Evolutionary conservation across 2,329 filamentous ascomycete genomes (phyloP).

Genomic region (Epichloe gansuensis): DNA sequence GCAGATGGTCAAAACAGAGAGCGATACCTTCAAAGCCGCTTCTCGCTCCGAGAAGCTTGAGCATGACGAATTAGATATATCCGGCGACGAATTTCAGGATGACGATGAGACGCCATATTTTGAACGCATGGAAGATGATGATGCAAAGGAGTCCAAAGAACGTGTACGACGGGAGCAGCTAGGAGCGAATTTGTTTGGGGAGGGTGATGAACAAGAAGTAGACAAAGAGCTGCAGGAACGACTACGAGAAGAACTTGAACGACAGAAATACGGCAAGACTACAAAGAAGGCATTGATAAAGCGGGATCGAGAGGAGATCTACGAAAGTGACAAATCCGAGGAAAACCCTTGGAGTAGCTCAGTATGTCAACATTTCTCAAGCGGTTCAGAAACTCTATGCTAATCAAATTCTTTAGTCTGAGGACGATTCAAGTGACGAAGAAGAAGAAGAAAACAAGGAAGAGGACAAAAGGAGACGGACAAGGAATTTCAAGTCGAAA

Average conservation of each 20-base stretch:
- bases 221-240: slow-evolving; percentile 63
- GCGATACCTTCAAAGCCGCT: slow-evolving; percentile 47
- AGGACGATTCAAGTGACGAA: slow-evolving; percentile 30
- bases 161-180: slow-evolving; percentile 70
- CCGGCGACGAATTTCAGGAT: slow-evolving; percentile 69
- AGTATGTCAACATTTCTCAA: slow-evolving; percentile 13
- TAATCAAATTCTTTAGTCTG: slow-evolving; percentile 28
- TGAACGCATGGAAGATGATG: slow-evolving; percentile 72
- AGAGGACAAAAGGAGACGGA: slow-evolving; percentile 55
- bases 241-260: slow-evolving; percentile 53
- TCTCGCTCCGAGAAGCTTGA: slow-evolving; percentile 55
- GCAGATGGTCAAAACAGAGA: slow-evolving; percentile 56
- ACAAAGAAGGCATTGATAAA: slow-evolving; percentile 72
- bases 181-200: slow-evolving; percentile 73
- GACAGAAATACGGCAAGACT: slow-evolving; percentile 61
- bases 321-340: slow-evolving; percentile 55
- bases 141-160: slow-evolving; percentile 58
- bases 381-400: background rate
- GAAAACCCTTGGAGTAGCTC: slow-evolving; percentile 29
- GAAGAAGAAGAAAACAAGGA: slow-evolving; percentile 34
- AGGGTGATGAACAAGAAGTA: slow-evolving; percentile 56
- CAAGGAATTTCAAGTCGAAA: slow-evolving; percentile 37
- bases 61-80: slow-evolving; percentile 57
- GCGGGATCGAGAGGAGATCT: slow-evolving; percentile 76
- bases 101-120: slow-evolving; percentile 71